Evolutionary conservation across 495 filamentous ascomycete species (phyloP).

Genomic region (Extremus antarcticus): DNA sequence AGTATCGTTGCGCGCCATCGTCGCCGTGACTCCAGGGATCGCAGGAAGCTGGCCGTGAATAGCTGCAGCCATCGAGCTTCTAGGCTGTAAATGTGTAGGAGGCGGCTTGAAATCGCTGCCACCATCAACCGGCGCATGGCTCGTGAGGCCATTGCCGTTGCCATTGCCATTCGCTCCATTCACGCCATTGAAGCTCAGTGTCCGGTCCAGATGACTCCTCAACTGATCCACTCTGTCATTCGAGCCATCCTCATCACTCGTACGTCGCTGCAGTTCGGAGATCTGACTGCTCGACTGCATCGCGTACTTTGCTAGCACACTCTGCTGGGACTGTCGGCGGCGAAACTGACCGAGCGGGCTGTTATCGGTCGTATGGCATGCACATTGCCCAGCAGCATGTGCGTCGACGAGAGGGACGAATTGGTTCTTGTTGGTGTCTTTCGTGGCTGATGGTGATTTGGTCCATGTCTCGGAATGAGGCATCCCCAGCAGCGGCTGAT

Average conservation of each 20-base stretch:
- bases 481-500: background rate
- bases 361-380: background rate
- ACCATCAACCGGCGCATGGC: background rate
- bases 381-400: background rate
- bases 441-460: background rate
- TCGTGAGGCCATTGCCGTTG: background rate
- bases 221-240: conserved; percentile 13
- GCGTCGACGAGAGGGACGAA: background rate
- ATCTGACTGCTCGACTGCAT: background rate
- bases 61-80: conserved; percentile 5
- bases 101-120: background rate
- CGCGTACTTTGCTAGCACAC: background rate
- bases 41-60: conserved; percentile 4
- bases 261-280: background rate
- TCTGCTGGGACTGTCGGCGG: background rate
- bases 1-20: conserved; percentile 43
- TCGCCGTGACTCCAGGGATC: conserved; percentile 10
- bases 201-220: conserved; percentile 11
- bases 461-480: background rate
- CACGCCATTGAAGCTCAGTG: conserved; percentile 2
- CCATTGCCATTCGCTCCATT: no score
- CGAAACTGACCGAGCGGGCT: background rate
- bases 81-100: background rate
- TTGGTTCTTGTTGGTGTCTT: background rate
- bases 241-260: background rate